A percentile compares a stretch with the other conserved stretches of the same genome.
Evolutionary conservation across 1,284 basidiomycete species (phyloP).

Genomic region (Marasmius oreades): DNA sequence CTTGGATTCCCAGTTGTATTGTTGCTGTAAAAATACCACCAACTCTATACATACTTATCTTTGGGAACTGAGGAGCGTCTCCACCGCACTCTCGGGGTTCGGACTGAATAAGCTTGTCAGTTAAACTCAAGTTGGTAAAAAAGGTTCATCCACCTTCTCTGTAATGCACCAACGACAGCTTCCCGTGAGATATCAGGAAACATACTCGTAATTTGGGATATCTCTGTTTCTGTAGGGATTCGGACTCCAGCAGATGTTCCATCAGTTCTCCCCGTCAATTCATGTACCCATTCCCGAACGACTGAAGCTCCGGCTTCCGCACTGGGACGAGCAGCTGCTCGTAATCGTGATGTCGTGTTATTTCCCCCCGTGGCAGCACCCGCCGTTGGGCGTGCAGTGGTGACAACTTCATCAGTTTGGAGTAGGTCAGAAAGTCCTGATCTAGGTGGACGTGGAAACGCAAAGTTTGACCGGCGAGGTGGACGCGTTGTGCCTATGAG

Average conservation of each 20-base stretch:
- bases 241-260: slow-evolving; percentile 42
- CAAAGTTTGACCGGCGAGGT: slow-evolving; percentile 46
- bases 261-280: slow-evolving; percentile 9
- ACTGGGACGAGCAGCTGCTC: slow-evolving; percentile 4
- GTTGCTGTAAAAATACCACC: background rate
- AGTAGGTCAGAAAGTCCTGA: background rate
- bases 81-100: slow-evolving; percentile 78
- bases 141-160: slow-evolving; percentile 63
- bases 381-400: slow-evolving; percentile 8
- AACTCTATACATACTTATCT: slow-evolving; percentile 15
- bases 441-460: slow-evolving; percentile 44
- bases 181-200: slow-evolving; percentile 79
- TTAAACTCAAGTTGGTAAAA: slow-evolving; percentile 11
- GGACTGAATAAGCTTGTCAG: slow-evolving; percentile 39
- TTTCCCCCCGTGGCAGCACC: background rate
- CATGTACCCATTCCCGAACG: slow-evolving; percentile 12
- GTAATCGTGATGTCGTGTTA: slow-evolving; percentile 6
- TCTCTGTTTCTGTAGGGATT: slow-evolving; percentile 72
- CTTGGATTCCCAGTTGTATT: background rate
- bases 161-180: slow-evolving; percentile 73
- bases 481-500: slow-evolving; percentile 60
- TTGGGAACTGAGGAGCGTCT: slow-evolving; percentile 63
- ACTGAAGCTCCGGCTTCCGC: slow-evolving; percentile 8
- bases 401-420: slow-evolving; percentile 12
- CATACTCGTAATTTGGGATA: slow-evolving; percentile 71